These are phyloP conservation scores for Candida jianshihensis DNA, from an alignment of 805 yeast species.

Conservation along the genomic window DNA sequence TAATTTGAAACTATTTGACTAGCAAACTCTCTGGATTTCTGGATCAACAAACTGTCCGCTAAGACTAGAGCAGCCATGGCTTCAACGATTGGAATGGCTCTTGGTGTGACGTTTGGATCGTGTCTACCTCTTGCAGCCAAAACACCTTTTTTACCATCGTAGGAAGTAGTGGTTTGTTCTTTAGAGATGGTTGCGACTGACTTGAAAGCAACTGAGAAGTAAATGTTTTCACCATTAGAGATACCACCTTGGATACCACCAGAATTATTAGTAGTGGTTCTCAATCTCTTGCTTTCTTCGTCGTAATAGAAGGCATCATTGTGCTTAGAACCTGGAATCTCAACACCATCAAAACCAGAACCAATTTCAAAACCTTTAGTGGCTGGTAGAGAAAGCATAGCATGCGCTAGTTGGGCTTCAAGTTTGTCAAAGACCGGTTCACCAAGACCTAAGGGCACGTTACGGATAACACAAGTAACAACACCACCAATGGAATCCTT, in stretches of 20 bases:
- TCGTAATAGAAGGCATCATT: slow-evolving; percentile 78
- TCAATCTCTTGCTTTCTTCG: slow-evolving; percentile 52
- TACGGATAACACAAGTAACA: slow-evolving; percentile 94
- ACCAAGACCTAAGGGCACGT: slow-evolving; percentile 92
- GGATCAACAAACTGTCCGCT: slow-evolving; percentile 80
- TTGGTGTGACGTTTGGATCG: slow-evolving; percentile 96
- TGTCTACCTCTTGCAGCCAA: slow-evolving; percentile 97
- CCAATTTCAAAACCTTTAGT: slow-evolving; percentile 98
- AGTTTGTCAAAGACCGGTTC: slow-evolving; percentile 97
- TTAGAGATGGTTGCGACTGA: slow-evolving; percentile 97
- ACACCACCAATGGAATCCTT: slow-evolving; percentile 96
- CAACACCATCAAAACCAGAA: slow-evolving; percentile 88
- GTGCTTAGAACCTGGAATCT: slow-evolving; percentile 87
- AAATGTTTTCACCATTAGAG: slow-evolving; percentile 91
- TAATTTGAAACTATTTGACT: slow-evolving; percentile 21
- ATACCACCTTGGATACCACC: slow-evolving; percentile 99
- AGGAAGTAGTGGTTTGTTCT: slow-evolving; percentile 83
- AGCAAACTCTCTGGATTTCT: slow-evolving; percentile 72
- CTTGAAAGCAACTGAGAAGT: slow-evolving; percentile 93
- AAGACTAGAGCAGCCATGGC: slow-evolving; percentile 95
- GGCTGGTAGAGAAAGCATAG: slow-evolving; percentile 96
- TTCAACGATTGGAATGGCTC: slow-evolving; percentile 98
- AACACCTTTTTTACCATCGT: slow-evolving; percentile 82
- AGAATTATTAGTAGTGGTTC: slow-evolving; percentile 85
- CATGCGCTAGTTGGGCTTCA: slow-evolving; percentile 94